Evolutionary conservation across 345 rosid species (phyloP), one percentile per base, ranked within the genome.

Genomic region (Streptanthus diversifolius): DNA sequence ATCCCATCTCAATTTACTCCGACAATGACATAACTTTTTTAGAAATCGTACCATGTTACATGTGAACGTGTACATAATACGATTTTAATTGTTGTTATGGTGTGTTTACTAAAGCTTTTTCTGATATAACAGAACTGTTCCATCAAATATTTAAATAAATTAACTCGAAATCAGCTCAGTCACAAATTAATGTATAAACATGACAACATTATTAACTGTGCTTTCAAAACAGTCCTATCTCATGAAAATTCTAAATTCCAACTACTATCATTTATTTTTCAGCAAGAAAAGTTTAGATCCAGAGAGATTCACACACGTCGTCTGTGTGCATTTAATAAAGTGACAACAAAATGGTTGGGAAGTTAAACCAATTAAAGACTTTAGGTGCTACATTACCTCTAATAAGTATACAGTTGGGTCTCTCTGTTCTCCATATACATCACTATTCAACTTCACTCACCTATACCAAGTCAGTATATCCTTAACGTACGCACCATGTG

Each of bases 401-500:
- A 18, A 65, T 73, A 73, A 73, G 56, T 73, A 56, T 25, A 47
- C 66, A 3, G 59, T 55, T 65, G 51, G 57, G 1, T 54, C 53
- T 63, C 12, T 45, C 62, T 29, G 21, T 40, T 41, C 14, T 72
- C 63, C 52, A 25, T 43, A 62, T 41, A 56, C 44, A n/a, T 33
- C 45, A 15, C 59, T 48, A 45, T 2, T 24, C 27, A 27, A 27
- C 49, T 36, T 37, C 60, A 9, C 18, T 51, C 11, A 35, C 11
- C 3, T 8, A 71, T 39, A 21, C 61, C 27, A 49, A 36, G 27
- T 40, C 62, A 40, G 44, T 21, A 73, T 11, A 33, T 17, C 52
- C 44, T 57, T 58, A 57, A 39, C 21, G 0, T 57, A 3, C 62
- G 54, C 29, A 63, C 49, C 53, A 92, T 92, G 92, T 87, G 91